These are phyloP conservation scores for Mercurialis annua DNA, from an alignment of 345 rosid genomes.

Conservation along the genomic window DNA sequence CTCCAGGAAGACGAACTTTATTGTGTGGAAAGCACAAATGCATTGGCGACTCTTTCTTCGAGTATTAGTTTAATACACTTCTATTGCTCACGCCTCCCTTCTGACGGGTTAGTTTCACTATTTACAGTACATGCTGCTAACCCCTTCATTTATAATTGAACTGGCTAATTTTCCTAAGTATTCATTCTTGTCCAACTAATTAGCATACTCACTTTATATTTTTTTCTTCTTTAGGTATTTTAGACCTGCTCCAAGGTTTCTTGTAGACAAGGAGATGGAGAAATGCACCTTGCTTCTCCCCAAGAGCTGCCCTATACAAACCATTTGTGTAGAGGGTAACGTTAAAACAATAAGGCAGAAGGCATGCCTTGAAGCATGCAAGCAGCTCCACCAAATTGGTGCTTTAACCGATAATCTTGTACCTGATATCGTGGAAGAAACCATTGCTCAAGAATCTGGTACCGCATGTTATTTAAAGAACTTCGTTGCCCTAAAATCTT, in stretches of 20 bases:
- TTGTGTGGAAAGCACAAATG: slow-evolving; percentile 57
- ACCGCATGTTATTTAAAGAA: not conserved
- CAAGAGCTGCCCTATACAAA: slow-evolving; percentile 58
- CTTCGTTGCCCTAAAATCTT: not conserved
- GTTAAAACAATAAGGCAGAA: slow-evolving; percentile 44
- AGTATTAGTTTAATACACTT: slow-evolving; percentile 61
- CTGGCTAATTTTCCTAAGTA: too few relatives aligned
- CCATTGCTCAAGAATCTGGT: slow-evolving; percentile 39
- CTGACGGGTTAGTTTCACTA: slow-evolving; percentile 61
- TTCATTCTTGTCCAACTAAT: too few relatives aligned
- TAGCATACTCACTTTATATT: too few relatives aligned
- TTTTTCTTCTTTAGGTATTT: slow-evolving; percentile 71
- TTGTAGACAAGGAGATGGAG: slow-evolving; percentile 39
- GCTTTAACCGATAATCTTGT: slow-evolving; percentile 81
- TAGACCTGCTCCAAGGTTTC: slow-evolving; percentile 64
- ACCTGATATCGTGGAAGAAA: slow-evolving; percentile 69
- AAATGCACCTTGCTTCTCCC: slow-evolving; percentile 61
- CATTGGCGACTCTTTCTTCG: slow-evolving; percentile 53
- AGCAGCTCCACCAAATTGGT: slow-evolving; percentile 56
- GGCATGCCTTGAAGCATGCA: slow-evolving; percentile 88
- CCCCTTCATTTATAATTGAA: not conserved
- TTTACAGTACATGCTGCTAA: slow-evolving; percentile 5
- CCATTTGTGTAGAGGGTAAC: slow-evolving; percentile 41
- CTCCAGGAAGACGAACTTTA: slow-evolving; percentile 34
- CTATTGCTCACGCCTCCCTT: slow-evolving; percentile 88